Percentiles rank a stretch among this genome's conserved stretches.
Conservation (phyloP, 2,329 filamentous ascomycete species). For the Verticillium isaacii region DNA sequence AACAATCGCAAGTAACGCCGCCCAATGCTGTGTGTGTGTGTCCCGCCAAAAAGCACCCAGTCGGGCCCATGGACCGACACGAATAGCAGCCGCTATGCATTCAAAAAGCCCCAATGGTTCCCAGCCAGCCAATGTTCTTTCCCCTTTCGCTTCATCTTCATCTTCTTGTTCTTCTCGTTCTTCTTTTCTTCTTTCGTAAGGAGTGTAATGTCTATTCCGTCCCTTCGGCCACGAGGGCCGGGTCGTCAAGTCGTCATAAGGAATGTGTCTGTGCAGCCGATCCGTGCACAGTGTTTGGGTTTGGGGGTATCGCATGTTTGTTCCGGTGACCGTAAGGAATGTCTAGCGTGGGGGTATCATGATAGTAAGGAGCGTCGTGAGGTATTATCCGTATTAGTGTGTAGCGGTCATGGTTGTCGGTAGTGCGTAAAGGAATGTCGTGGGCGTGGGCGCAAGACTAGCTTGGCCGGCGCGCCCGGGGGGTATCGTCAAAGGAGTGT, state of each 20-base stretch:
- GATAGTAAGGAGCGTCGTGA: slow-evolving; percentile 4
- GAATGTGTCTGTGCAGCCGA: not conserved
- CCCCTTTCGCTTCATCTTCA: not conserved
- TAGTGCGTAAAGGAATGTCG: slow-evolving; percentile 23
- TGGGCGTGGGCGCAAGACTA: not conserved
- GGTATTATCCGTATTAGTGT: slow-evolving; percentile 20
- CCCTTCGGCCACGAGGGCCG: not conserved
- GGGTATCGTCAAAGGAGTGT: slow-evolving; percentile 21
- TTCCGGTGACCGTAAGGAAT: slow-evolving; percentile 27
- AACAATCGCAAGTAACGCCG: slow-evolving; percentile 10
- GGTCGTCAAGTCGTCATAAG: slow-evolving; percentile 23
- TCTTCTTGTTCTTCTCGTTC: not conserved
- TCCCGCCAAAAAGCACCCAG: slow-evolving; percentile 9
- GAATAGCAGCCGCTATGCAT: not conserved
- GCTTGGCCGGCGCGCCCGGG: slow-evolving; percentile 1
- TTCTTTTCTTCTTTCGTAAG: slow-evolving; percentile 24
- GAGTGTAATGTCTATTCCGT: slow-evolving; percentile 35
- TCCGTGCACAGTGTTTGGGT: not conserved
- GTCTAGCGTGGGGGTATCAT: slow-evolving; percentile 17
- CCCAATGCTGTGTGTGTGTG: slow-evolving; percentile 3
- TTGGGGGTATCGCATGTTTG: not conserved
- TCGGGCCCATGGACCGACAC: not conserved
- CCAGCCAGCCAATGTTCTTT: slow-evolving; percentile 6
- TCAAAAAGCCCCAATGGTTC: not conserved
- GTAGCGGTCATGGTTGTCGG: slow-evolving; percentile 5